Evolutionary conservation across 345 rosid species (phyloP), one percentile per base, ranked within the genome.

Genomic region (Erysimum cheiranthoides): DNA sequence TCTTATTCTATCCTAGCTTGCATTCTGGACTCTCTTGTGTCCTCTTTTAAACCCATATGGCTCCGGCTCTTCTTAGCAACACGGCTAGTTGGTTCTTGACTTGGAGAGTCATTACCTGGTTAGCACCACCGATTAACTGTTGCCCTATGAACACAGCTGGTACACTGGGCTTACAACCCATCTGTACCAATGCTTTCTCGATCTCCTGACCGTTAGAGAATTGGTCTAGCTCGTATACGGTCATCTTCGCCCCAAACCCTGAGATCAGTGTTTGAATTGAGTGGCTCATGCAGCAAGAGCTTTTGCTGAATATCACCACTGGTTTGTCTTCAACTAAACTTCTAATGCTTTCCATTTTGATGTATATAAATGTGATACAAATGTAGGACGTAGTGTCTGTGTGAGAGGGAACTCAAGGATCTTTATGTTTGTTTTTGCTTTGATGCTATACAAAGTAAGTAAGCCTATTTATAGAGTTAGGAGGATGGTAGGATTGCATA

Each of bases 81-180:
- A 42, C 27, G 2, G 77, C 79, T 27, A 80, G 73, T 67, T 80
- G 83, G 58, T 80, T 80, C 73, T 75, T 74, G 46, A 80, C 83
- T 51, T 80, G 83, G 28, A 80, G 83, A 27, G 80, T 51, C 79
- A 92, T 89, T 68, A 94, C 60, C 79, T 94, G 88, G 69, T 85
- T 85, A 21, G 95, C 81, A 60, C 97, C 97, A 0, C 97, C 98
- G 6, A 90, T 78, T 8, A 88, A 82, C 73, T 84, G 80, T 61
- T 89, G 79, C 8, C 90, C 95, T 18, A 94, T 92, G 90, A 90
- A 94, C 70, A 94, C 93, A 0, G 89, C 90, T 1, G 98, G 98
- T 16, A 89, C 84, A 17, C 73, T 84, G 0, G 90, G 90, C 21
- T 73, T 80, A 53, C 86, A 83, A 12, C 97, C 97, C 39, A 85